Evolutionary conservation across 345 rosid species (phyloP).

Genomic region (Syzygium aromaticum): DNA sequence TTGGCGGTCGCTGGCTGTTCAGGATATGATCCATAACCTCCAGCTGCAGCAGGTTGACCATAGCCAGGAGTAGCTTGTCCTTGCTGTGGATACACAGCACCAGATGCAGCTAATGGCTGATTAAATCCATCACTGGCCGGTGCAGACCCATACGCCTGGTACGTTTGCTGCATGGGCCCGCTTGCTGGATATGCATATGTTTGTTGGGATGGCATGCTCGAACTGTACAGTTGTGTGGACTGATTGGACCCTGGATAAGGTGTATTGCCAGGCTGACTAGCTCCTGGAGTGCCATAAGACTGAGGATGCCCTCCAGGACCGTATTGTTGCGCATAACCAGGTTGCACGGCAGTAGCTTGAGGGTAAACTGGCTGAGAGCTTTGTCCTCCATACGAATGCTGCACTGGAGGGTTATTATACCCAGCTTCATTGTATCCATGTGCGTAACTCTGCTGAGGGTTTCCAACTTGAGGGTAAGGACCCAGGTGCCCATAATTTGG

Average conservation of each 20-base stretch:
- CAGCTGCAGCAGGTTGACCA: slow-evolving; percentile 21
- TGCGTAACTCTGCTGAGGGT: slow-evolving; percentile 52
- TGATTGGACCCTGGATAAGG: slow-evolving; percentile 47
- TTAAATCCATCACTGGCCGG: slow-evolving; percentile 36
- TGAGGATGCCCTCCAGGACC: slow-evolving; percentile 35
- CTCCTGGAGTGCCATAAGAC: slow-evolving; percentile 48
- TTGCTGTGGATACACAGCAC: slow-evolving; percentile 50
- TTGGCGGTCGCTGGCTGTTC: slow-evolving; percentile 38
- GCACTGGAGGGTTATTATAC: slow-evolving; percentile 39
- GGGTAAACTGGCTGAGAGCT: slow-evolving; percentile 53
- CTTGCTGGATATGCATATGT: slow-evolving; percentile 60
- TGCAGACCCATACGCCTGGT: slow-evolving; percentile 48
- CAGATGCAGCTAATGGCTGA: slow-evolving; percentile 24
- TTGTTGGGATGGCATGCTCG: slow-evolving; percentile 48
- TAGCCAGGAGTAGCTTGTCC: slow-evolving; percentile 42
- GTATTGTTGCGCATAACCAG: slow-evolving; percentile 59
- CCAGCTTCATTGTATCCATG: slow-evolving; percentile 58
- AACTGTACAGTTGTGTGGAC: slow-evolving; percentile 45
- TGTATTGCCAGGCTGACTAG: slow-evolving; percentile 48
- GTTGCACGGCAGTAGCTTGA: slow-evolving; percentile 38
- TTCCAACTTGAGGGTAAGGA: slow-evolving; percentile 44
- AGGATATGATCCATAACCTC: slow-evolving; percentile 45
- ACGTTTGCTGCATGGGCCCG: slow-evolving; percentile 50
- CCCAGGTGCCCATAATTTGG: slow-evolving; percentile 59
- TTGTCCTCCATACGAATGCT: slow-evolving; percentile 42